These are phyloP conservation scores for Pinus tabuliformis DNA, from an alignment of 75 land plant genomes.

Conservation along the genomic window DNA sequence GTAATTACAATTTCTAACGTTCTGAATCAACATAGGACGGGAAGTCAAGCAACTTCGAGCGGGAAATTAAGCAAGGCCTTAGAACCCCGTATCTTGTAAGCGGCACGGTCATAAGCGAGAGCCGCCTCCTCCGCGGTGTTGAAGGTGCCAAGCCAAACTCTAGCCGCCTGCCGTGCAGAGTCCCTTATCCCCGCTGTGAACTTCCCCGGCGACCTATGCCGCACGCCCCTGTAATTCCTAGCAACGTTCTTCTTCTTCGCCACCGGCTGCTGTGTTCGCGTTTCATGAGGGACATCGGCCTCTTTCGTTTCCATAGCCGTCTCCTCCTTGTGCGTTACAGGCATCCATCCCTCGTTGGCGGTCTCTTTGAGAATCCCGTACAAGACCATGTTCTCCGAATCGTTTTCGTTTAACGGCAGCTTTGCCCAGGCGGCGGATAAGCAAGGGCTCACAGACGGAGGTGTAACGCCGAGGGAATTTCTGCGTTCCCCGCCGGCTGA, in stretches of 20 bases:
- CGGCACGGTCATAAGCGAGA: constrained; percentile 40
- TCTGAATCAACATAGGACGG: too few species aligned
- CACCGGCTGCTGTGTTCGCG: background rate
- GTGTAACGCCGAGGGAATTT: background rate
- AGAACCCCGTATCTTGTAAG: constrained; percentile 37
- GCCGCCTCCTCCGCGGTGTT: constrained; percentile 42
- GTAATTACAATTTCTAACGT: too few species aligned
- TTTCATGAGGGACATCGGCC: background rate
- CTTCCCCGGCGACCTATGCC: constrained; percentile 32
- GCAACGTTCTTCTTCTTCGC: background rate
- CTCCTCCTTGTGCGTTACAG: constrained; percentile 8
- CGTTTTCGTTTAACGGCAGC: constrained; percentile 31
- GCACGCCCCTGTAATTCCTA: constrained; percentile 18
- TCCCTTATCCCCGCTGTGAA: constrained; percentile 39
- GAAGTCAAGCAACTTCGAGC: background rate
- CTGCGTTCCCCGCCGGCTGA: background rate
- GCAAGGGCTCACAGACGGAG: background rate
- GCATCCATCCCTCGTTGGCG: constrained; percentile 11
- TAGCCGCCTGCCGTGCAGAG: constrained; percentile 26
- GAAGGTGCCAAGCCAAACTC: constrained; percentile 50
- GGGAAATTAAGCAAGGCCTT: constrained; percentile 40
- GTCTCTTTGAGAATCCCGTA: constrained; percentile 31
- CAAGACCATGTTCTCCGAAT: constrained; percentile 37
- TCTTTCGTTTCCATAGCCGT: background rate
- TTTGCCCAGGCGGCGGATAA: constrained; percentile 13